Percentiles rank a stretch among this genome's conserved stretches.
Evolutionary conservation across 805 yeast genomes (phyloP).

Genomic region (Candida morakotiae): DNA sequence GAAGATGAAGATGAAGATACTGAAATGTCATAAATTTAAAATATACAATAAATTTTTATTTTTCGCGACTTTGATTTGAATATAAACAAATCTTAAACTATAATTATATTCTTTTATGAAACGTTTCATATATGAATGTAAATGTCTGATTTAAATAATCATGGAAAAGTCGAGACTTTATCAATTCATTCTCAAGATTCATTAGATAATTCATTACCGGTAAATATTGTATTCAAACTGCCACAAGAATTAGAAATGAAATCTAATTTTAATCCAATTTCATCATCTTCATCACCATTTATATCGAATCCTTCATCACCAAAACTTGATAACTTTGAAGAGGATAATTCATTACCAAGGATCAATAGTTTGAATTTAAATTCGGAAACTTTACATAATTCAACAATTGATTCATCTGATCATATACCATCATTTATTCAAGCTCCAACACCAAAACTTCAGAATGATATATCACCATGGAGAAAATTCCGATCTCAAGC

Average conservation of each 20-base stretch:
- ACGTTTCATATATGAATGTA: background rate
- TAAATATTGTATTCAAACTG: conserved; percentile 2
- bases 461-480: conserved; percentile 18
- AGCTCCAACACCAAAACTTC: conserved; percentile 1
- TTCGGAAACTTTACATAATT: conserved; percentile 3
- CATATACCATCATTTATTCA: conserved; percentile 1
- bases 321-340: conserved; percentile 9
- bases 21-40: conserved; percentile 5
- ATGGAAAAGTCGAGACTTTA: background rate
- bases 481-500: conserved; percentile 17
- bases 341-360: conserved; percentile 12
- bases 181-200: background rate
- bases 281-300: conserved; percentile 15
- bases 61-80: background rate
- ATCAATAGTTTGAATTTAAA: conserved; percentile 10
- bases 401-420: conserved; percentile 1
- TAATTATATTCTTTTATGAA: too few relatives aligned
- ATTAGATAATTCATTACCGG: background rate
- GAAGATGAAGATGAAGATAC: conserved; percentile 65
- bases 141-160: too few relatives aligned
- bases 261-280: too few relatives aligned
- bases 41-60: too few relatives aligned
- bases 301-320: conserved; percentile 15
- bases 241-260: conserved; percentile 4
- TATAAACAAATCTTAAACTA: background rate